Evolutionary conservation across 2,329 filamentous ascomycete species (phyloP).

Genomic region (Aspergillus quadricinctus): DNA sequence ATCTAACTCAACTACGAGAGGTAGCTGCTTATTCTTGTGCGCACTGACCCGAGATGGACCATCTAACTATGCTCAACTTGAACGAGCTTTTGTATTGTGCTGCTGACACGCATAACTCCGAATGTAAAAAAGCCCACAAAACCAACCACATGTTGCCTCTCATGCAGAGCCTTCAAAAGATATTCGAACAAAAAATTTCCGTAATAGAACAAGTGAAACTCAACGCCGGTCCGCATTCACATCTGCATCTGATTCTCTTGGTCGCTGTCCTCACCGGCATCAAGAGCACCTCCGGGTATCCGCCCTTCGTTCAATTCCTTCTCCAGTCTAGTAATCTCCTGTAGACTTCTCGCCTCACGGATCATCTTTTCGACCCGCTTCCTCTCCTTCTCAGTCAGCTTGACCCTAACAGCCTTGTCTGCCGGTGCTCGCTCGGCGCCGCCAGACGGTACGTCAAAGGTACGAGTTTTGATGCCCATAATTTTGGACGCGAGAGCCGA

Average conservation of each 20-base stretch:
- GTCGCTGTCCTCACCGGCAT: conserved; percentile 30
- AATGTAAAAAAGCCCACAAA: background rate
- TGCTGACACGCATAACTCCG: background rate
- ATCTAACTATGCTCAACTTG: background rate
- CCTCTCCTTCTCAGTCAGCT: conserved; percentile 84
- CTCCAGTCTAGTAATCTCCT: conserved; percentile 85
- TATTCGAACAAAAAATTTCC: background rate
- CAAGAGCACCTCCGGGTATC: conserved; percentile 62
- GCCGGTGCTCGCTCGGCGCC: conserved; percentile 37
- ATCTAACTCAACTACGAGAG: background rate
- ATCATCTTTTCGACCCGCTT: conserved; percentile 82
- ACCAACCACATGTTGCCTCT: background rate
- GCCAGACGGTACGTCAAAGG: conserved; percentile 54
- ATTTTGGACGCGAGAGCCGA: conserved; percentile 80
- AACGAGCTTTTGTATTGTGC: background rate
- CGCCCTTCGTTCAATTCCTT: conserved; percentile 87
- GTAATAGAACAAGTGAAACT: background rate
- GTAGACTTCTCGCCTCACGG: conserved; percentile 78
- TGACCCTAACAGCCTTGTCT: conserved; percentile 68
- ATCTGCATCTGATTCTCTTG: conserved; percentile 35
- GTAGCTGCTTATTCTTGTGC: background rate
- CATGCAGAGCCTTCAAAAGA: background rate
- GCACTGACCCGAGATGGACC: no score
- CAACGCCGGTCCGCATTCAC: conserved; percentile 17
- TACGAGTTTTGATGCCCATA: conserved; percentile 75